A percentile compares a stretch with the other conserved stretches of the same genome.
Conservation (phyloP, 768 basidiomycete genomes). For the Chiua virens region DNA sequence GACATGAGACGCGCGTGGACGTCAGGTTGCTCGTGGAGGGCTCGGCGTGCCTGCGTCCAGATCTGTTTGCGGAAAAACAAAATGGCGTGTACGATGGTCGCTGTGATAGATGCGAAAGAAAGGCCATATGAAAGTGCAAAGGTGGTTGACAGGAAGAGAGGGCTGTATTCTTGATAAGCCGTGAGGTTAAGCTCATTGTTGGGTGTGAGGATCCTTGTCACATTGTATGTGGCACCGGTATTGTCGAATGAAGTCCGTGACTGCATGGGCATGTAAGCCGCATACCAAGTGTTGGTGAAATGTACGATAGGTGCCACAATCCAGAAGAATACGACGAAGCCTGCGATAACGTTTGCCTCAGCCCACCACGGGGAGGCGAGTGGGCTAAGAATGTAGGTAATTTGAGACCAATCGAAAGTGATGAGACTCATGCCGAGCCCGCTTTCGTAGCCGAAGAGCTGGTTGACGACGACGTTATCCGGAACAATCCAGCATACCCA, state of each 20-base stretch:
- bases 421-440: conserved; percentile 70
- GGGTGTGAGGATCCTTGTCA: conserved; percentile 37
- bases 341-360: conserved; percentile 39
- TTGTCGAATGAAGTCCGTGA: conserved; percentile 45
- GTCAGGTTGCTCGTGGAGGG: conserved; percentile 56
- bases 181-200: conserved; percentile 32
- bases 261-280: conserved; percentile 39
- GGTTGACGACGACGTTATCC: conserved; percentile 66
- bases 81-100: conserved; percentile 42
- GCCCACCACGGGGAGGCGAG: conserved; percentile 37
- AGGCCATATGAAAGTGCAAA: conserved; percentile 54
- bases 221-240: conserved; percentile 40
- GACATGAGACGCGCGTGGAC: conserved; percentile 62
- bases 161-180: conserved; percentile 38
- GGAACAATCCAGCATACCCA: conserved; percentile 72
- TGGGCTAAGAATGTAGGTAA: conserved; percentile 54
- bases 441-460: conserved; percentile 65
- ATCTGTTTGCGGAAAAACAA: conserved; percentile 61
- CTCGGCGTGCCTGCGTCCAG: conserved; percentile 47
- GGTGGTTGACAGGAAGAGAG: conserved; percentile 46
- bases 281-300: conserved; percentile 40
- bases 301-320: conserved; percentile 28
- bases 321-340: conserved; percentile 39
- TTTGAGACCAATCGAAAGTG: conserved; percentile 82
- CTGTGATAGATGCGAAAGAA: conserved; percentile 44